Evolutionary conservation across 108 stramenopile species (phyloP).

Genomic region (Mediolabrus comicus): DNA sequence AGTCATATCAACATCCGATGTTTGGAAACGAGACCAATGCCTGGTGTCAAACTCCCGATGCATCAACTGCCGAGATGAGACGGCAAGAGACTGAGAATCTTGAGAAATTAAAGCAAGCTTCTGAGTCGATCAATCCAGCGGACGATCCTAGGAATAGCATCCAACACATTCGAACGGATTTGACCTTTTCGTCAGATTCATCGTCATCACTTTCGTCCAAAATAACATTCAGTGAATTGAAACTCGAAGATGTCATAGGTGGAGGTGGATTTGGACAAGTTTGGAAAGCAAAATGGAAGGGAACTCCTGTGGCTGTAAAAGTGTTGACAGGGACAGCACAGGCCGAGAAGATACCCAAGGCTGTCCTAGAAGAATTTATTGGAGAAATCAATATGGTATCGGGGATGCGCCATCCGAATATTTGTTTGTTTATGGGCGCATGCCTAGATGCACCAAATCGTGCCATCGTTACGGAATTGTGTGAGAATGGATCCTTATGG

Average conservation of each 20-base stretch:
- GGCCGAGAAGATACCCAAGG: slow-evolving; percentile 63
- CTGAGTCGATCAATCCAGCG: slow-evolving; percentile 46
- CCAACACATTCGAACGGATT: slow-evolving; percentile 66
- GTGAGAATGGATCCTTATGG: slow-evolving; percentile 83
- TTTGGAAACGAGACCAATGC: slow-evolving; percentile 14
- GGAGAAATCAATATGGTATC: slow-evolving; percentile 85
- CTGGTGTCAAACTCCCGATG: slow-evolving; percentile 9
- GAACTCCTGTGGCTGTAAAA: slow-evolving; percentile 91
- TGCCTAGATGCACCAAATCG: slow-evolving; percentile 85
- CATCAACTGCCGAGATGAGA: slow-evolving; percentile 1
- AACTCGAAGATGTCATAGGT: slow-evolving; percentile 77
- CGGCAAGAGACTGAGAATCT: slow-evolving; percentile 37
- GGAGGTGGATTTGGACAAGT: slow-evolving; percentile 93
- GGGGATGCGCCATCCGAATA: slow-evolving; percentile 93
- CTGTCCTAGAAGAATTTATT: slow-evolving; percentile 83
- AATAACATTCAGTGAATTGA: slow-evolving; percentile 72
- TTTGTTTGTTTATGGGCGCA: slow-evolving; percentile 94
- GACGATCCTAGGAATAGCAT: slow-evolving; percentile 76
- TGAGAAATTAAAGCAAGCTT: slow-evolving; percentile 40
- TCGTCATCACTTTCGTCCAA: slow-evolving; percentile 61
- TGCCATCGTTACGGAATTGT: slow-evolving; percentile 88
- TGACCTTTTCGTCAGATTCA: slow-evolving; percentile 67
- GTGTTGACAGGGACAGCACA: slow-evolving; percentile 79
- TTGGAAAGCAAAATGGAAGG: slow-evolving; percentile 80
- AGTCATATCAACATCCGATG: slow-evolving; percentile 26